Percentiles rank a stretch among this genome's conserved stretches.
Conservation (phyloP, 495 filamentous ascomycete species). For the Apiosordaria backusii region DNA sequence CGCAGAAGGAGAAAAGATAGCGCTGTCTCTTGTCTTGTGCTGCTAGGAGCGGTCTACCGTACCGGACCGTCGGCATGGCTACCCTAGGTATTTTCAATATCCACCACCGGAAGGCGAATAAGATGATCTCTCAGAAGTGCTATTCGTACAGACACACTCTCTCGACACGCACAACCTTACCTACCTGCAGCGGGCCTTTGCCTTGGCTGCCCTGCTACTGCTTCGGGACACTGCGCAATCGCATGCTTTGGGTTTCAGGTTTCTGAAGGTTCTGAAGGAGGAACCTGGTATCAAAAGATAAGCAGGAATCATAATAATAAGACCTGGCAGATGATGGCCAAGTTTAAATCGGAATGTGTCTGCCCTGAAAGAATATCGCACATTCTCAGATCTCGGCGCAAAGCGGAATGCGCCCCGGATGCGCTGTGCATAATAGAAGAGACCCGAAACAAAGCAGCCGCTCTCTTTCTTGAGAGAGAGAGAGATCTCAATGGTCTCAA, state of each 20-base stretch:
- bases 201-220: not conserved
- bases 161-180: not conserved
- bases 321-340: not conserved
- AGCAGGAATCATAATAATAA: not conserved
- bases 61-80: no score
- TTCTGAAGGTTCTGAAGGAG: no score
- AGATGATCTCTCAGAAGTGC: not conserved
- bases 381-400: slow-evolving; percentile 1
- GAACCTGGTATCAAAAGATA: no score
- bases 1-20: not conserved
- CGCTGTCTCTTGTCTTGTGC: no score
- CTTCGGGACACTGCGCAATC: not conserved
- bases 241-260: not conserved
- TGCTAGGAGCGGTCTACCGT: not conserved
- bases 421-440: not conserved
- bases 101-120: not conserved
- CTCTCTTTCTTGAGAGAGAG: not conserved
- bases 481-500: not conserved
- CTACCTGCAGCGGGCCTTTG: not conserved
- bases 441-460: not conserved
- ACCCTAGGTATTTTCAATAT: not conserved
- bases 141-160: not conserved
- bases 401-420: slow-evolving; percentile 1
- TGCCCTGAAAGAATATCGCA: not conserved
- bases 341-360: not conserved